Base-by-base conservation (phyloP, 140 eudicot species). In the Bidens hawaiensis region DNA sequence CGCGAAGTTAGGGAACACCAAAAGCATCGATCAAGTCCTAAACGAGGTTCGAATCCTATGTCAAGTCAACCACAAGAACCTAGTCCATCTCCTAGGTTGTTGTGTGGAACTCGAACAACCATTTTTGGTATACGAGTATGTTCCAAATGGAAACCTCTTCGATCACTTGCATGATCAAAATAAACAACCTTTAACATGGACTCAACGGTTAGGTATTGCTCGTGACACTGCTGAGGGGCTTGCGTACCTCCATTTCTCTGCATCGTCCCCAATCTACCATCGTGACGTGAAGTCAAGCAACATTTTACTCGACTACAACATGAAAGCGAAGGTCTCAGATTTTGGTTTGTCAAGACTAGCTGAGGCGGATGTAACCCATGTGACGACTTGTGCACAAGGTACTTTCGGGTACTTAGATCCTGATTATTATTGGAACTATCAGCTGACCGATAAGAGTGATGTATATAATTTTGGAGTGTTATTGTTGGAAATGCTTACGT, bases 391-490 rank as follows among this genome's bases (percentile, higher is more conserved):
- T 56, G 94, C 96, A 12, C 96, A 86, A 77, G 96, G 94, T 23
- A 86, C 94, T 0, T 77, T 90, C 0, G 94, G 94, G 19, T 87
- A 86, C 59, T 68, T 90, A 12, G 96, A 90, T 55, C 97, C 94
- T 0, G 90, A 87, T 64, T 87, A 87, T 52, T 90, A 86, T 59
- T 60, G 94, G 59, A 86, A 86, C 79, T 86, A 79, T 46, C 95
- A 90, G 49, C 22, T 87, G 43, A 90, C 94, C 0, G 97, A 83
- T 52, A 86, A 86, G 68, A 90, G 94, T 41, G 95, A 90, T n/a
- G 97, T 90, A 1, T 90, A 90, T 64, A 90, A 95, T 67, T 90
- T 81, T 36, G 96, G 97, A 21, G 88, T 87, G 0, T 77, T 87
- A 7, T 24, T 90, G 43, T 38, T 87, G 73, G 96, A 90, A 64